Conservation (phyloP, 495 filamentous ascomycete genomes). For the Extremus antarcticus region DNA sequence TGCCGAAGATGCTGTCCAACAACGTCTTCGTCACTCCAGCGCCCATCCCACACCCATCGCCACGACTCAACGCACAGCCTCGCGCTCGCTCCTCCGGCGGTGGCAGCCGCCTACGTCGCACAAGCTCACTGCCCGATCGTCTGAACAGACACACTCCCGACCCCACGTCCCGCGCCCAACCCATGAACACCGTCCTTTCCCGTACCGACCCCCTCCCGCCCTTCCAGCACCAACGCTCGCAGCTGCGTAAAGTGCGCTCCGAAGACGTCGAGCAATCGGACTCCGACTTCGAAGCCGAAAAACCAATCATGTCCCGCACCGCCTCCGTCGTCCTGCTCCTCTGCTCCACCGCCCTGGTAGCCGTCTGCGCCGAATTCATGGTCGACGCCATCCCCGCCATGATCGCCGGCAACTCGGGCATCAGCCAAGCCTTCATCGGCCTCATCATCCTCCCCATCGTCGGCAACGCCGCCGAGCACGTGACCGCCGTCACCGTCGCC, state of each 20-base stretch:
- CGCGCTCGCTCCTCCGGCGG: slow-evolving; percentile 33
- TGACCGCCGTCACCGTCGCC: slow-evolving; percentile 78
- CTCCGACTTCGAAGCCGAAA: slow-evolving; percentile 18
- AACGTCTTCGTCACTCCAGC: slow-evolving; percentile 46
- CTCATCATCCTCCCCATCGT: slow-evolving; percentile 85
- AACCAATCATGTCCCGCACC: slow-evolving; percentile 53
- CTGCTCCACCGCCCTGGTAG: slow-evolving; percentile 66
- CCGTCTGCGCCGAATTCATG: slow-evolving; percentile 79
- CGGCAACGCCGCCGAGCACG: slow-evolving; percentile 86
- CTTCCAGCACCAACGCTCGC: slow-evolving; percentile 28
- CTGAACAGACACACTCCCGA: slow-evolving; percentile 37
- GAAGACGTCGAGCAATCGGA: neutral
- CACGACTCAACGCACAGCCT: neutral
- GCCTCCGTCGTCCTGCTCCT: slow-evolving; percentile 65
- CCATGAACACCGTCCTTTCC: slow-evolving; percentile 8
- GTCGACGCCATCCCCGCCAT: slow-evolving; percentile 70
- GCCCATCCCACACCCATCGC: slow-evolving; percentile 11
- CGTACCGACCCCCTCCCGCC: slow-evolving; percentile 24
- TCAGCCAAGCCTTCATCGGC: slow-evolving; percentile 75
- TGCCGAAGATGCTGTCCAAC: slow-evolving; percentile 52
- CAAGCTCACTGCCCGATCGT: slow-evolving; percentile 66
- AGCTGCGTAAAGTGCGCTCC: slow-evolving; percentile 1
- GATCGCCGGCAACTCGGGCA: slow-evolving; percentile 43
- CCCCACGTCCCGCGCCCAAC: neutral
- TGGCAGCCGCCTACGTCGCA: slow-evolving; percentile 50